Base-by-base conservation (phyloP, 106 monocot genomes). In the Narthecium ossifragum region DNA sequence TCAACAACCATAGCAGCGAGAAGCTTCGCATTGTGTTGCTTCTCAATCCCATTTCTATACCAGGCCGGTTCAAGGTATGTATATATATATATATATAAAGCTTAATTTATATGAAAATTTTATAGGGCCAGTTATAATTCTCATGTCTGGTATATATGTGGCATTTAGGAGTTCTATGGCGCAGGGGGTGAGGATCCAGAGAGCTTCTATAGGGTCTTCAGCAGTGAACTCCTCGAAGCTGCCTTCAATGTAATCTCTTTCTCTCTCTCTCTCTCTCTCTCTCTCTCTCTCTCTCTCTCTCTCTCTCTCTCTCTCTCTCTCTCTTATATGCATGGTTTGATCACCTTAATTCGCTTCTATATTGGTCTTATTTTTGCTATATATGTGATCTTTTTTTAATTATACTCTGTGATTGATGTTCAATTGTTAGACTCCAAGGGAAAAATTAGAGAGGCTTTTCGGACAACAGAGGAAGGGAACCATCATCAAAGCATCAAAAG, bases 401-500 rank as follows among this genome's bases (percentile, higher is more conserved):
- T n/a, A 49, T 17, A 10, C 20, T 30, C n/a, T 45, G 6, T 37
- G 3, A 3, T 27, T 20, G 20, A 15, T 34, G 25, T 36, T 12
- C 7, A 18, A 21, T 7, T 13, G 8, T 53, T 33, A 86, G 83
- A 73, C 70, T 9, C 57, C n/a, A 2, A 51, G 75, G 8, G 83
- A 80, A 0, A 55, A 31, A 8, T 34, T 80, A 31, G 56, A 78
- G 39, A 69, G 39, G 28, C 15, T 88, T 20, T 76, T 84, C 15
- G 81, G 61, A 31, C 34, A 68, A 17, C 75, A 85, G 25, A 51
- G 24, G 36, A 54, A 60, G 37, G 86, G 74, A 6, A 34, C 34
- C 8, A 84, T 92, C 20, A 21, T 81, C 1, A 62, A 43, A 34
- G 84, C 80, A 18, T 53, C 87, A 0, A 57, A 75, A 28, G 84